Percentiles rank a stretch among this genome's conserved stretches.
These are phyloP conservation scores for Westerdykella aurantiaca DNA, from an alignment of 2,329 filamentous ascomycete genomes.

Conservation along the genomic window DNA sequence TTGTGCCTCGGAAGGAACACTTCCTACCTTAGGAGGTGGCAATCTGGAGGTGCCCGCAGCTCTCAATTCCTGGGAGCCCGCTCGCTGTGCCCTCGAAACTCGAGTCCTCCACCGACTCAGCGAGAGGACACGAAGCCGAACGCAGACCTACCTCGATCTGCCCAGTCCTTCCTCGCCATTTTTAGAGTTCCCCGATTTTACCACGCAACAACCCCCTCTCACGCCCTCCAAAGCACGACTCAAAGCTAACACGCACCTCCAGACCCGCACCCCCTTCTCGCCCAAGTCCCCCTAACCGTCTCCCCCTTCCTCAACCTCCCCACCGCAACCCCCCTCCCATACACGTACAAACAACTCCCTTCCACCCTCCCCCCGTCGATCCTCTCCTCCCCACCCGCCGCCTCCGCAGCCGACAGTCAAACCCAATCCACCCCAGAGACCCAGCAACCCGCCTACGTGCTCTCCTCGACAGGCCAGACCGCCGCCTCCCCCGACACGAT, in stretches of 20 bases:
- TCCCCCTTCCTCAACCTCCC: constrained; percentile 92
- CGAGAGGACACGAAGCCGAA: no score
- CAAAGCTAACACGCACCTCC: constrained; percentile 8
- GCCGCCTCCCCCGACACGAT: constrained; percentile 79
- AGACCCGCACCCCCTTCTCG: constrained; percentile 74
- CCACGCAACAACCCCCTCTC: no score
- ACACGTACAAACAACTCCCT: constrained; percentile 88
- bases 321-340: constrained; percentile 82
- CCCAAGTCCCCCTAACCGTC: constrained; percentile 87
- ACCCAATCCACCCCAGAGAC: constrained; percentile 45
- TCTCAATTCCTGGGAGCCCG: no score
- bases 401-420: constrained; percentile 50
- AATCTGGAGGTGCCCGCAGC: neutral
- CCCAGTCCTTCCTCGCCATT: no score
- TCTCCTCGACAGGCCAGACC: constrained; percentile 68
- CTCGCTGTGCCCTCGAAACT: no score
- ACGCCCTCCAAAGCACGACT: neutral
- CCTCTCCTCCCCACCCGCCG: constrained; percentile 42
- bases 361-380: constrained; percentile 75
- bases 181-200: no score
- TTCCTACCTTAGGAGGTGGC: neutral
- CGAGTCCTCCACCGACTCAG: no score
- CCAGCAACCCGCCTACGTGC: constrained; percentile 58
- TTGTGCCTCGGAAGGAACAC: no score
- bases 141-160: no score